Base-by-base conservation (phyloP, 352 stramenopile genomes). In the Globisporangium carolinianum region DNA sequence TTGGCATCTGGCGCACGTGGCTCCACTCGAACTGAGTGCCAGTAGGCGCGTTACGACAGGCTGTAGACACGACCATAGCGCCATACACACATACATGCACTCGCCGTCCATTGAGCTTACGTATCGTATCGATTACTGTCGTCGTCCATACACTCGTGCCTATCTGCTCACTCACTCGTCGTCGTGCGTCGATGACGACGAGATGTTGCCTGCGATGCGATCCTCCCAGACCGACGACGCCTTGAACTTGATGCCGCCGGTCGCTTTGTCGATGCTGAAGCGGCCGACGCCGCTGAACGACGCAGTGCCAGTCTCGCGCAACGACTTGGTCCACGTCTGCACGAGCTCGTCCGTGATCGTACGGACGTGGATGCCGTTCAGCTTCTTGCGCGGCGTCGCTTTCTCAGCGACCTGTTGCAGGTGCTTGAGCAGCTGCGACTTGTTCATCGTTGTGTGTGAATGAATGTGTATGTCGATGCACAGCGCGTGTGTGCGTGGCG, bases 1-100 rank as follows among this genome's bases (percentile, higher is more conserved):
- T 87, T 43, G 84, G 82, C 47, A 69, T 91, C 10, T 94, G 82
- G 82, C 84, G 83, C 50, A 68, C 80, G 45, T 94, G 84, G 84
- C 59, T 65, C 24, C 88, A 85, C 60, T 79, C 62, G 35, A 57
- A 41, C 45, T 63, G 71, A 65, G 46, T 14, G 51, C 37, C 17
- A 42, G 47, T 5, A 15, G 36, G 32, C 45, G 8, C 53, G 38
- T 59, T 15, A 39, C 41, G n/a, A 8, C 47, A 17, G 9, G 5
- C 3, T 37, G 12, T 59, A 52, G 42, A 49, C 37, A 41, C 24
- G 24, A 32, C 24, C 24, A 32, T 32, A 32, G 24, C 24, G 24
- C 3, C 38, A 43, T 43, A 43, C 39, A 43, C 38, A 43, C 39
- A 43, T 43, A 1, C 39, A 46, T 18, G 14, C 51, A 37, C 15